Percentiles rank a stretch among this genome's conserved stretches.
These are phyloP conservation scores for Cynara cardunculus DNA, from an alignment of 129 eudicot species.

Conservation along the genomic window DNA sequence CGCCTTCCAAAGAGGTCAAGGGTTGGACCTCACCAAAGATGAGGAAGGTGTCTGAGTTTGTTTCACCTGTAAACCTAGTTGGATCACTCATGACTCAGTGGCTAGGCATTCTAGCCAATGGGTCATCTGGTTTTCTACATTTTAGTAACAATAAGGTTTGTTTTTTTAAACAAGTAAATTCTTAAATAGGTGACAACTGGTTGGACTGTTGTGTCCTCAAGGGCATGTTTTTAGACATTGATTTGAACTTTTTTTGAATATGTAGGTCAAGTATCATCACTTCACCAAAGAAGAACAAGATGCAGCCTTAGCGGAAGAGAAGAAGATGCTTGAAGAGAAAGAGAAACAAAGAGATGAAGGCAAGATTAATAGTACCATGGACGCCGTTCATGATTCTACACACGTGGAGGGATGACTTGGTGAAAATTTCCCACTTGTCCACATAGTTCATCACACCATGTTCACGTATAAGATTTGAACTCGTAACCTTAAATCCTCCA, in stretches of 20 bases:
- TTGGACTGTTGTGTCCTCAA: background rate
- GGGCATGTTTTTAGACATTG: background rate
- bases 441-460: background rate
- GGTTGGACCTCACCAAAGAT: too few relatives aligned
- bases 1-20: too few relatives aligned
- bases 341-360: slow-evolving; percentile 77
- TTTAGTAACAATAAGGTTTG: background rate
- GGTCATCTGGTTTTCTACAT: too few relatives aligned
- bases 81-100: background rate
- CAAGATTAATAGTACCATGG: slow-evolving; percentile 83
- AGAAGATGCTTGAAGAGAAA: slow-evolving; percentile 64
- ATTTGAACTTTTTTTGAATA: background rate
- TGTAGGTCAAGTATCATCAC: slow-evolving; percentile 67
- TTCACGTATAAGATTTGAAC: background rate
- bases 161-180: too few relatives aligned
- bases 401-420: slow-evolving; percentile 34
- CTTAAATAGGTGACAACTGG: background rate
- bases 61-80: background rate
- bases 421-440: slow-evolving; percentile 2
- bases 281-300: slow-evolving; percentile 79
- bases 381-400: slow-evolving; percentile 68
- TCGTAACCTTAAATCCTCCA: background rate
- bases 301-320: slow-evolving; percentile 80
- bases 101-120: too few relatives aligned
- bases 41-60: too few relatives aligned